Base-by-base conservation (phyloP, 805 yeast genomes). In the Hanseniaspora occidentalis region DNA sequence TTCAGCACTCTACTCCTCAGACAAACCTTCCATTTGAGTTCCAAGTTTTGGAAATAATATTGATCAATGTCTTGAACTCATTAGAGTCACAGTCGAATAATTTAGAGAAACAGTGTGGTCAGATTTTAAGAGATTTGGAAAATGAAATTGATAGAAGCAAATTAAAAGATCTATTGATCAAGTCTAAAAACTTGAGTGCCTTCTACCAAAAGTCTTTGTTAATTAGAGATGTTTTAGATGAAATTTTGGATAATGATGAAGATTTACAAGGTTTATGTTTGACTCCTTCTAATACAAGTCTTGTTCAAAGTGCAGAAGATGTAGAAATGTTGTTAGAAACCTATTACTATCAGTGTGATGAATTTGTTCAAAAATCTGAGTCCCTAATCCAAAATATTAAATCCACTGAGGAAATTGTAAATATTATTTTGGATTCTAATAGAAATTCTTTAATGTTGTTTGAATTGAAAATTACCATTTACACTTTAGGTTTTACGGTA, bases 341-440 rank as follows among this genome's bases (percentile, higher is more conserved):
- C 0, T 88, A 88, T 60, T 86, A 84, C 59, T 80, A 82, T 44
- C 96, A 86, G 50, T 80, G 89, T 54, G 96, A 88, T 54, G 96
- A 88, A 62, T 77, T 82, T 49, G 96, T 86, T 6, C 96, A 88
- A 58, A 89, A 83, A 50, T 79, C 94, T 0, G 94, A 84, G 35
- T 79, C 89, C 3, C 63, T 86, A 42, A 73, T 83, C 17, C 78
- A 77, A 49, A 94, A 88, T 54, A 84, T 88, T 50, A 77, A 77
- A 53, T 83, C 92, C 13, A 88, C 96, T 0, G 96, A 86, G 54
- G 96, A 88, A 52, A 84, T 88, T 54, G 88, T 84, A 44, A 86
- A 86, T 54, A 86, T 88, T 51, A 86, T 88, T 45, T 60, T 88
- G 41, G 96, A 88, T 58, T 84, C 96, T 2, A 85, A 85, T 53